Conservation (phyloP, 2,329 filamentous ascomycete species). For the Colletotrichum tropicale region DNA sequence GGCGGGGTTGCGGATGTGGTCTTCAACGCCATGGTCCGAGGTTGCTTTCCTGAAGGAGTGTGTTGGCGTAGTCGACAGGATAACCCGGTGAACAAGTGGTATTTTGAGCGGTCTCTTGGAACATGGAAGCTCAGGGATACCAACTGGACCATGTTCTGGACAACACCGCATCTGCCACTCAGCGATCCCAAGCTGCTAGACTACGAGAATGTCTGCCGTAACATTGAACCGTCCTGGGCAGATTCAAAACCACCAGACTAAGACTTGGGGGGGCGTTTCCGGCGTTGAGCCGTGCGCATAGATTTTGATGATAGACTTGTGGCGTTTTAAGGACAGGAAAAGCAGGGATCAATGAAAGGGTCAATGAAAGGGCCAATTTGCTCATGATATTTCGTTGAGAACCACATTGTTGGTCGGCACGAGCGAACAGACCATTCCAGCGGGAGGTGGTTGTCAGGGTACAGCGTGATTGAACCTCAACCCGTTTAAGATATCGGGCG, state of each 20-base stretch:
- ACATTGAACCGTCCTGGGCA: constrained; percentile 67
- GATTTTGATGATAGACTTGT: background rate
- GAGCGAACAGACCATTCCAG: background rate
- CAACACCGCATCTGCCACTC: constrained; percentile 69
- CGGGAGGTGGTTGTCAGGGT: background rate
- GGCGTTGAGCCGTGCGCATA: background rate
- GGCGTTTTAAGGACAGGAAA: background rate
- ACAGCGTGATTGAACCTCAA: background rate
- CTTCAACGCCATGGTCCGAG: constrained; percentile 92
- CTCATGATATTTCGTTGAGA: background rate
- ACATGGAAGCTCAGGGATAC: constrained; percentile 81
- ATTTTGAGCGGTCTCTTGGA: constrained; percentile 88
- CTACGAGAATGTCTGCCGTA: constrained; percentile 77
- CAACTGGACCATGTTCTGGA: constrained; percentile 99
- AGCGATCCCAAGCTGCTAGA: constrained; percentile 63
- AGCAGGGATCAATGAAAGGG: background rate
- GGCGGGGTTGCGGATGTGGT: constrained; percentile 95
- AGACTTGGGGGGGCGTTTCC: background rate
- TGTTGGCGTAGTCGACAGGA: constrained; percentile 90
- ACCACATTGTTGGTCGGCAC: background rate
- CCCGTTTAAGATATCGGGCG: background rate
- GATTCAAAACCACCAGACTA: constrained; percentile 49
- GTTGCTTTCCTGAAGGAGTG: constrained; percentile 86
- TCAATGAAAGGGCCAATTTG: background rate
- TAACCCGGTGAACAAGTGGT: constrained; percentile 99